Conservation (phyloP, 345 rosid species). For the Camelina neglecta region DNA sequence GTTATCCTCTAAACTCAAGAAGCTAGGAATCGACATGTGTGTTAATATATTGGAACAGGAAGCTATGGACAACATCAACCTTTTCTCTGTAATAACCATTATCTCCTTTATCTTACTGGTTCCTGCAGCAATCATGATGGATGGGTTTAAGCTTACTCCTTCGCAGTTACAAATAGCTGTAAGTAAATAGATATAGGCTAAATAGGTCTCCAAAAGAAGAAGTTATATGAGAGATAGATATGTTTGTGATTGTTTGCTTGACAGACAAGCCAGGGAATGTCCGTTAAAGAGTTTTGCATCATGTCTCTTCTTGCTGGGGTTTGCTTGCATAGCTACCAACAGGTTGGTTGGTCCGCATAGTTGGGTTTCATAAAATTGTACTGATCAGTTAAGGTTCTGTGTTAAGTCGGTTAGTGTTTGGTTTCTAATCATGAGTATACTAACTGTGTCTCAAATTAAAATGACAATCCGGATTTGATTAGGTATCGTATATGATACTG, state of each 20-base stretch:
- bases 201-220: background rate
- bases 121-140: slow-evolving; percentile 68
- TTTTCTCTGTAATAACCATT: slow-evolving; percentile 78
- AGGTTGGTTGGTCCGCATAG: slow-evolving; percentile 49
- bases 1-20: background rate
- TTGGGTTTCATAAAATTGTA: background rate
- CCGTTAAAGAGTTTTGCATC: slow-evolving; percentile 56
- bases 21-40: background rate
- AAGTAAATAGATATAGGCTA: slow-evolving; percentile 38
- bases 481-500: slow-evolving; percentile 84
- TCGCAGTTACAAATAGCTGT: slow-evolving; percentile 68
- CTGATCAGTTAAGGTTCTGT: background rate
- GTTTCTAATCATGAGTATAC: background rate
- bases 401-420: background rate
- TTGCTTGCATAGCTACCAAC: slow-evolving; percentile 83
- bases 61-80: slow-evolving; percentile 81
- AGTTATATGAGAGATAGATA: background rate
- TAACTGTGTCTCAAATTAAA: background rate
- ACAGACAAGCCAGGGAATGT: slow-evolving; percentile 70
- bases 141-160: slow-evolving; percentile 74
- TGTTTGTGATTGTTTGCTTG: slow-evolving; percentile 18
- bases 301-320: slow-evolving; percentile 72
- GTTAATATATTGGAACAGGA: slow-evolving; percentile 52
- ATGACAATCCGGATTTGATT: background rate
- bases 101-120: slow-evolving; percentile 68